A percentile compares a stretch with the other conserved stretches of the same genome.
phyloP scores from a whole-genome alignment of 176 grass and related monocot species.

The Raddia distichophylla region DNA sequence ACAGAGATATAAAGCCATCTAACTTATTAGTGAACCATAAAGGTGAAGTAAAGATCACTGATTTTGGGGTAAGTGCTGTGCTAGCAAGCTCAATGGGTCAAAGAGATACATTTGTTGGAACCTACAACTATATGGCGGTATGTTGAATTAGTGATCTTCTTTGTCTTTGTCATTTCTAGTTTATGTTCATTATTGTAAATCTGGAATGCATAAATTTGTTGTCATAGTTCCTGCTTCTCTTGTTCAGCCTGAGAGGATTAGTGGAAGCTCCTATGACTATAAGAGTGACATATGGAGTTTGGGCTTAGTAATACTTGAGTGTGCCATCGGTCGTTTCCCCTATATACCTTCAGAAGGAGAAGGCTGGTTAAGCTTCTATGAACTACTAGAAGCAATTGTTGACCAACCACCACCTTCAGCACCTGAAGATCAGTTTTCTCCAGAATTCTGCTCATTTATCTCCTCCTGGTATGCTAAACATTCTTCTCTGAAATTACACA shows the following conservation, averaged over 20 bases:
- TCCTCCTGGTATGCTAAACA: slow-evolving; percentile 66
- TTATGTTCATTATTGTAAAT: slow-evolving; percentile 9
- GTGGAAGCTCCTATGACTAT: slow-evolving; percentile 91
- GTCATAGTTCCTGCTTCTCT: slow-evolving; percentile 37
- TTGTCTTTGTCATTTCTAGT: slow-evolving; percentile 13
- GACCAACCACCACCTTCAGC: slow-evolving; percentile 92
- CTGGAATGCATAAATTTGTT: slow-evolving; percentile 20
- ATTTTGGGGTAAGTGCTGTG: slow-evolving; percentile 92
- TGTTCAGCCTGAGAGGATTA: slow-evolving; percentile 86
- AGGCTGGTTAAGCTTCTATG: slow-evolving; percentile 88
- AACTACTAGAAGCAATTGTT: slow-evolving; percentile 94
- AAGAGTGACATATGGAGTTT: slow-evolving; percentile 99
- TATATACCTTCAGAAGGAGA: slow-evolving; percentile 86
- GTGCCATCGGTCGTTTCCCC: slow-evolving; percentile 88
- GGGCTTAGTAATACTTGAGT: slow-evolving; percentile 93
- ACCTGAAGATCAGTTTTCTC: slow-evolving; percentile 89
- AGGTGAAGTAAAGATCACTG: slow-evolving; percentile 95
- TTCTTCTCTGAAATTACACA: slow-evolving; percentile 4
- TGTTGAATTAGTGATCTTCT: slow-evolving; percentile 38
- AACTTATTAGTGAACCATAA: slow-evolving; percentile 93
- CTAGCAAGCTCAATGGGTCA: slow-evolving; percentile 92
- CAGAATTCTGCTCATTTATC: slow-evolving; percentile 93
- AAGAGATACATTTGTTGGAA: slow-evolving; percentile 95
- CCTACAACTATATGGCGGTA: slow-evolving; percentile 98
- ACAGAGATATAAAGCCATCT: slow-evolving; percentile 95